Evolutionary conservation across 2,329 filamentous ascomycete genomes (phyloP), one percentile per base, ranked within the genome.

Genomic region (Xylaria sp.): DNA sequence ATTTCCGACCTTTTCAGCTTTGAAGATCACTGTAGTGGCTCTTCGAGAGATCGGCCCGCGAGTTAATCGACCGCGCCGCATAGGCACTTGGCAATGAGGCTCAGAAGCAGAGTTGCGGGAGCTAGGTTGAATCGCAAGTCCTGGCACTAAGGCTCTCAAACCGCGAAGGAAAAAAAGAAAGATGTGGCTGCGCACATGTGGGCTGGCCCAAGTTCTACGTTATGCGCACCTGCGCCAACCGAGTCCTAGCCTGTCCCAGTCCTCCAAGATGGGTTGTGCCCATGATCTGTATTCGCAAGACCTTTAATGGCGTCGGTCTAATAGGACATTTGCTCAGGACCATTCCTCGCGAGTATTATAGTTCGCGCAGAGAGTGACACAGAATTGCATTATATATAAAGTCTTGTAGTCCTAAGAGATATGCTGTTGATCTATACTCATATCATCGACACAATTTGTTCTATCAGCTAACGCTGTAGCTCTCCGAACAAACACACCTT

Each of bases 211-310:
- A 43, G 57, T 46, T 10, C 47, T 46, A 17, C 54, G 49, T 43
- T 62, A 29, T 31, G 54, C 58, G 62, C 62, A 64, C 11, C 31
- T 58, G 62, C 58, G 58, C 54, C 47, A n/a, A 47, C 58, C 48
- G 17, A 53, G 54, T 58, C 58, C 44, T 51, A 52, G 53, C 49
- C 27, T 21, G 23, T 3, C 23, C 25, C 23, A 38, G 31, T 23
- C 37, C 40, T 35, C n/a, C 40, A 38, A 7, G 11, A 41, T 40
- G 11, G 27, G 13, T 41, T 21, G 15, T 58, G 37, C 37, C 15
- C 37, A 51, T 38, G 29, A 8, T 21, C 54, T 44, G 23, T 46
- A 38, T 58, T 58, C 49, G 23, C 23, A 25, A 37, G 29, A 11
- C 44, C 48, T 37, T 46, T 2, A 2, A 38, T 44, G 13, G 7